Base-by-base conservation (phyloP, 75 land plant species). In the Selaginella tamariscina region DNA sequence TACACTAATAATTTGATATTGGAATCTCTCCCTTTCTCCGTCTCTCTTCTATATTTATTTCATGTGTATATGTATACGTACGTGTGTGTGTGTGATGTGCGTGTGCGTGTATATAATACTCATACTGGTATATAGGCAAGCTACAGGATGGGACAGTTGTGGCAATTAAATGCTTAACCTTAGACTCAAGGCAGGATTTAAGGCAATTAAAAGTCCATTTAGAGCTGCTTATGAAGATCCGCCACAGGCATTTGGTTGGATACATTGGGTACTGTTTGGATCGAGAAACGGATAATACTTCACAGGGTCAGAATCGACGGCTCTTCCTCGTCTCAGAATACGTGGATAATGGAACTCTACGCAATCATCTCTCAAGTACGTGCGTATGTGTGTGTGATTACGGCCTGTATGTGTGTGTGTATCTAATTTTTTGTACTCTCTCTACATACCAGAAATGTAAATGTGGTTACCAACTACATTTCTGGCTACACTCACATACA, bases 241-340 rank as follows among this genome's bases (percentile, higher is more conserved):
- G 98, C 27, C 96, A 94, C 71, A 66, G 68, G 1, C 84, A 94
- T 72, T 77, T 94, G 44, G 86, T 77, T 29, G 86, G 85, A 66
- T 84, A 84, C 27, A 78, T 94, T 66, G 98, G 98, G 23, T 85
- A 91, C 72, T 88, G 88, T 69, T 79, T 83, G 29, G 88, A 87
- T 29, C 82, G 72, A 56, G 57, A 74, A n/a, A 64, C 39, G 27
- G 85, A 78, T 56, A 79, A 79, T 54, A 56, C 71, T 27, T 63
- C 55, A 70, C 69, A 49, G 2, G 32, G 72, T 11, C n/a, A 21
- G 31, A 2, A 21, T 1, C 1, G 55, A 44, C 70, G 68, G 26
- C 65, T 89, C 33, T 86, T 65, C 67, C 72, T 94, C 29, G 69
- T 94, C 5, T 86, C 86, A 65, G 98, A 94, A 73, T 83, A 70